Evolutionary conservation across 768 basidiomycete species (phyloP).

Genomic region (Termitomyces sp.): DNA sequence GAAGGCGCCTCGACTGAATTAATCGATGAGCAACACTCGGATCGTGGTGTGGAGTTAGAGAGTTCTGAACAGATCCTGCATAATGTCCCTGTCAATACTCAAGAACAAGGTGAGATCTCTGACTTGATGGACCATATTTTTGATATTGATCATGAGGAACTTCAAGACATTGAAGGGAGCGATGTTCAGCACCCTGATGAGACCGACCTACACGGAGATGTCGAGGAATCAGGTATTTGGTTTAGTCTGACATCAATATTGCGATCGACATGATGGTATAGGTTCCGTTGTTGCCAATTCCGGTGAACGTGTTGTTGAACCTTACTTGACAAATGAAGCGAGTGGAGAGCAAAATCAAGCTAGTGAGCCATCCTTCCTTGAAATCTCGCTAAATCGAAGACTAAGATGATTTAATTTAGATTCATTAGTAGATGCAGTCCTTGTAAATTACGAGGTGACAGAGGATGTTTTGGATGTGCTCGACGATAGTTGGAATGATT

Average conservation of each 20-base stretch:
- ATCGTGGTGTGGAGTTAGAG: not conserved
- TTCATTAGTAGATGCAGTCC: slow-evolving; percentile 7
- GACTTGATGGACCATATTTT: not conserved
- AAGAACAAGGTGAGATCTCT: not conserved
- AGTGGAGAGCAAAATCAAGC: slow-evolving; percentile 3
- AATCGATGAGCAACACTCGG: not conserved
- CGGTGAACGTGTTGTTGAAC: not conserved
- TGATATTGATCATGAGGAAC: not conserved
- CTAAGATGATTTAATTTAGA: not conserved
- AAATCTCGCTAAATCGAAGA: not conserved
- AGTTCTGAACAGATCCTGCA: not conserved
- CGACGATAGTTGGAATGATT: slow-evolving; percentile 29
- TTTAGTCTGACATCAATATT: not conserved
- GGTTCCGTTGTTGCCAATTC: not conserved
- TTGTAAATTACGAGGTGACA: slow-evolving; percentile 4
- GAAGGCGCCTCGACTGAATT: not conserved
- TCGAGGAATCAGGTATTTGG: not conserved
- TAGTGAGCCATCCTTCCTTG: slow-evolving; percentile 1
- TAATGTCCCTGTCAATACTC: not conserved
- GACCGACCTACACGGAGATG: not conserved
- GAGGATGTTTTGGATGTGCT: slow-evolving; percentile 8
- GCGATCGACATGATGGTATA: not conserved
- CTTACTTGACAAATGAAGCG: not conserved
- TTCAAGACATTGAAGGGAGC: not conserved
- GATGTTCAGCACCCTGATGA: not conserved